These are phyloP conservation scores for Cylindrodendrum hubeiense DNA, from an alignment of 2,329 filamentous ascomycete genomes.

Conservation along the genomic window DNA sequence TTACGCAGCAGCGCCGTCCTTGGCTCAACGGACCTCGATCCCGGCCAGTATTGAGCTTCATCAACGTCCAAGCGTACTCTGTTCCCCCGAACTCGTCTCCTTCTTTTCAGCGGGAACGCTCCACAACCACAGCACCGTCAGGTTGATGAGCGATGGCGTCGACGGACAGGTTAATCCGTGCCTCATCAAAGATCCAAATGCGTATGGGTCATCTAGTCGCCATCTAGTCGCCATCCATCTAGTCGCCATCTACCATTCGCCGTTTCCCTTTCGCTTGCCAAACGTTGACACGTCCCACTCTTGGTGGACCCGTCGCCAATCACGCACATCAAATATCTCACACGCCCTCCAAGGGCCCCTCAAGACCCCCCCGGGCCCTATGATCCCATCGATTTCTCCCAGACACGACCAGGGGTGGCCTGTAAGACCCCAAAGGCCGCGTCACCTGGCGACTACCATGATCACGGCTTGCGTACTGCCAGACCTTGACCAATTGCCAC, in stretches of 20 bases:
- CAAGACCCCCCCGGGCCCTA: not conserved
- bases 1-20: conserved; percentile 37
- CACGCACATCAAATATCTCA: conserved; percentile 6
- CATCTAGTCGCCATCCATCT: not conserved
- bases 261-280: conserved; percentile 1
- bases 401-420: conserved; percentile 37
- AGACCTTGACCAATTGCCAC: conserved; percentile 1
- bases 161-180: not conserved
- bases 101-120: conserved; percentile 37
- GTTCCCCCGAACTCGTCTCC: conserved; percentile 25
- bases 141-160: too few species aligned
- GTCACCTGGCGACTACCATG: conserved; percentile 42
- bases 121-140: not conserved
- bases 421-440: conserved; percentile 42
- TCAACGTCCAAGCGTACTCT: not conserved
- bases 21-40: conserved; percentile 19
- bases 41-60: not conserved
- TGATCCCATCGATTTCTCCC: conserved; percentile 15
- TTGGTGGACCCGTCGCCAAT: conserved; percentile 18
- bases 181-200: not conserved
- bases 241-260: not conserved
- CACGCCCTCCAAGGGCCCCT: not conserved
- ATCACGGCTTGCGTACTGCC: conserved; percentile 41
- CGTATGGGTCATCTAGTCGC: conserved; percentile 6
- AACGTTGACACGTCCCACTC: conserved; percentile 25